A percentile compares a stretch with the other conserved stretches of the same genome.
phyloP scores from a whole-genome alignment of 2,329 filamentous ascomycete species.

The Colletotrichum nymphaeae region DNA sequence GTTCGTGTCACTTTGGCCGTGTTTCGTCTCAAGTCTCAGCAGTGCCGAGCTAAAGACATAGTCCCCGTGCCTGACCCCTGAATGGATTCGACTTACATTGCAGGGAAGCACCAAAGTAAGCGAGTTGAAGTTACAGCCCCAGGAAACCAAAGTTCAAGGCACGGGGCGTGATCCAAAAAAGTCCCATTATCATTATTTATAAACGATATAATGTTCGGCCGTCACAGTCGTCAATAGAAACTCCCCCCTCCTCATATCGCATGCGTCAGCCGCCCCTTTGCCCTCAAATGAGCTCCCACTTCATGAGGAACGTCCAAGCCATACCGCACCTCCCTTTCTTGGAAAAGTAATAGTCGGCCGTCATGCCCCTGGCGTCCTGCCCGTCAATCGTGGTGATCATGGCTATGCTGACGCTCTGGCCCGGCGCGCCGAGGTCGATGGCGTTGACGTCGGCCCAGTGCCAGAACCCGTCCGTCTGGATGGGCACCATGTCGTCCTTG shows the following conservation, averaged over 20 bases:
- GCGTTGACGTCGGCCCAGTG: conserved; percentile 84
- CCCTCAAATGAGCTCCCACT: conserved; percentile 61
- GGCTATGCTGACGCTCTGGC: conserved; percentile 74
- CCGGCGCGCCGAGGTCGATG: conserved; percentile 73
- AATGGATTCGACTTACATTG: too few species aligned
- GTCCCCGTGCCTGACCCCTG: too few species aligned
- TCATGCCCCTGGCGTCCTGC: conserved; percentile 59
- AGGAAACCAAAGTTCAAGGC: background rate
- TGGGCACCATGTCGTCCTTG: conserved; percentile 74
- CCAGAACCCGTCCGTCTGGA: conserved; percentile 82
- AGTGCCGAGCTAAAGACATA: background rate
- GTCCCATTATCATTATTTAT: conserved; percentile 25
- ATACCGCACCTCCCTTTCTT: conserved; percentile 58
- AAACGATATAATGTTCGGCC: conserved; percentile 9
- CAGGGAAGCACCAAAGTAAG: background rate
- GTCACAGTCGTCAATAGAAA: conserved; percentile 9
- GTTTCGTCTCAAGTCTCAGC: background rate
- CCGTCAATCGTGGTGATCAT: conserved; percentile 65
- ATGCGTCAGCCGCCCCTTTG: background rate
- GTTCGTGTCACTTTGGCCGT: background rate
- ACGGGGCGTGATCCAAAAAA: background rate
- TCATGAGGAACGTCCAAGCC: conserved; percentile 56
- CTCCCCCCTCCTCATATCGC: background rate
- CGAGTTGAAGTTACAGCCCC: background rate
- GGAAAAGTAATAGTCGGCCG: conserved; percentile 57